These are phyloP conservation scores for Melastoma malabathricum DNA, from an alignment of 345 rosid species.

Conservation along the genomic window DNA sequence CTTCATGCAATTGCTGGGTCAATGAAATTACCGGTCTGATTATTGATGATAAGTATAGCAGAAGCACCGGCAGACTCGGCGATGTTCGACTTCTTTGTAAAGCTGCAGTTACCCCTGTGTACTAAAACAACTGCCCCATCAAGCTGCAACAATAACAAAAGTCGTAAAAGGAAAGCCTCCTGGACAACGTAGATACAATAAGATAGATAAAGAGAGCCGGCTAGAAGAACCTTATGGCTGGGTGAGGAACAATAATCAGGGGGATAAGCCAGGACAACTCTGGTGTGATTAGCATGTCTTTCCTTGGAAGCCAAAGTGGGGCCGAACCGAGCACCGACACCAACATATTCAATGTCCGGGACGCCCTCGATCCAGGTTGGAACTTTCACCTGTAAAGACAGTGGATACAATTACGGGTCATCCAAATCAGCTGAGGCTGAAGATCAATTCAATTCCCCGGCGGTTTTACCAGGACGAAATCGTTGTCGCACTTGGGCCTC, in stretches of 20 bases:
- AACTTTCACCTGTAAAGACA: constrained; percentile 51
- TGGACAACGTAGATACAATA: background rate
- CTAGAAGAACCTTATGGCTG: constrained; percentile 41
- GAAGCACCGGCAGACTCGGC: constrained; percentile 71
- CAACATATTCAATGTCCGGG: constrained; percentile 60
- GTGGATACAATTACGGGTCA: too few relatives aligned
- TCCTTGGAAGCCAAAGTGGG: constrained; percentile 76
- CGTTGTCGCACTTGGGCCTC: too few relatives aligned
- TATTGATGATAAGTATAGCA: constrained; percentile 67
- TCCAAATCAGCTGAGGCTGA: too few relatives aligned
- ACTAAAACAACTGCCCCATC: constrained; percentile 54
- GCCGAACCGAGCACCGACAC: constrained; percentile 92
- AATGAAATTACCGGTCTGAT: constrained; percentile 36
- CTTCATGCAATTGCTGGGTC: too few relatives aligned
- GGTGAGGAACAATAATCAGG: constrained; percentile 63
- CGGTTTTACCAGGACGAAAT: too few relatives aligned
- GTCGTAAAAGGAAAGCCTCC: too few relatives aligned
- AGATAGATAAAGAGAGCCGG: too few relatives aligned
- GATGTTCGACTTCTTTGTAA: constrained; percentile 54
- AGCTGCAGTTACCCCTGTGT: constrained; percentile 79
- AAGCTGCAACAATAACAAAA: constrained; percentile 22
- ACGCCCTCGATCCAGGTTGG: constrained; percentile 52
- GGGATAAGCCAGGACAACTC: constrained; percentile 60
- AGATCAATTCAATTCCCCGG: too few relatives aligned
- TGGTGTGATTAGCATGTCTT: constrained; percentile 51